Base-by-base conservation (phyloP, 2,329 filamentous ascomycete species). In the Epichloe coenophiala region DNA sequence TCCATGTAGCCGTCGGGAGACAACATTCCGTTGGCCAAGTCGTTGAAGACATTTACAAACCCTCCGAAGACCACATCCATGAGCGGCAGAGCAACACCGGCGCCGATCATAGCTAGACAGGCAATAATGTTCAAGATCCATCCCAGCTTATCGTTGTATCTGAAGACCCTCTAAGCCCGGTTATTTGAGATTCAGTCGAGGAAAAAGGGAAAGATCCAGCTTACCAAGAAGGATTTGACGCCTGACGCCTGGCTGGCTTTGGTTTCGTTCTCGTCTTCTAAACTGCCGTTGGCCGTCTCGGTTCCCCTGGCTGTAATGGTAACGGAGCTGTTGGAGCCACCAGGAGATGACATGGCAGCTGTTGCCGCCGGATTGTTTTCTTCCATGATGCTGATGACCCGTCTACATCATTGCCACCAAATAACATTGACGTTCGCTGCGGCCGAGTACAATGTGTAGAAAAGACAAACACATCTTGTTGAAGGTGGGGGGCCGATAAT, bases 51-150 rank as follows among this genome's bases (percentile, higher is more conserved):
- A 7, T 75, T 74, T 44, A 80, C 71, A 36, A 75, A 70, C 38
- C 64, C 63, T 56, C 77, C 77, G 59, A 81, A 78, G 6, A 81
- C 67, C 39, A 82, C 65, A 38, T 79, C 77, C 76, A 83, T 80
- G 36, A 80, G 56, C 0, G 77, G 77, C 6, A 77, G 56, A 11
- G 64, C 57, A 2, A 61, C 62, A 43, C 69, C 69, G 1, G 68
- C 56, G 7, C 59, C 65, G 17, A 71, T 57, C 63, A 68, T 67
- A 53, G 61, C 65, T 17, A 67, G 9, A 15, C 67, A 55, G 21
- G 68, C 65, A 17, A 68, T 48, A 19, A 42, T 46, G 47, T 70
- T 70, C 45, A 68, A 54, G 17, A 59, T 39, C 65, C 68, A 71
- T 49, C 68, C 68, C 4, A 56, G 15, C 5, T 54, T 51, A 51